Percentiles rank a stretch among this genome's conserved stretches.
These are phyloP conservation scores for Rhodocollybia butyracea DNA, from an alignment of 768 basidiomycete species.

Conservation along the genomic window DNA sequence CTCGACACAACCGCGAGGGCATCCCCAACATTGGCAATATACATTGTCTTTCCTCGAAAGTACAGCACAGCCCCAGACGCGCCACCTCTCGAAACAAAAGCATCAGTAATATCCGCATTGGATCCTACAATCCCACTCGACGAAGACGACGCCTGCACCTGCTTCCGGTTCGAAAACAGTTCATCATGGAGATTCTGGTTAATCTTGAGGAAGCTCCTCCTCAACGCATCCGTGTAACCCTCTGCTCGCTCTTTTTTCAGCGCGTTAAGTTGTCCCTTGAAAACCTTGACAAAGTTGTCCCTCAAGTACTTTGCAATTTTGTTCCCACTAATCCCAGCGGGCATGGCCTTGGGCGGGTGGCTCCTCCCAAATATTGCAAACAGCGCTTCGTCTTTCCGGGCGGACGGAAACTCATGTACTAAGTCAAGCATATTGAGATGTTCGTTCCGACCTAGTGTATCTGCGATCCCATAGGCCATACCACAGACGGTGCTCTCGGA, in stretches of 20 bases:
- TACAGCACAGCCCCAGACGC: conserved; percentile 88
- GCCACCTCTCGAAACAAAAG: conserved; percentile 60
- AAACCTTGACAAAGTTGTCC: conserved; percentile 69
- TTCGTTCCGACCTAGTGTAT: conserved; percentile 79
- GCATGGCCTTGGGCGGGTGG: conserved; percentile 38
- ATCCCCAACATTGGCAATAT: conserved; percentile 88
- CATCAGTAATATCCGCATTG: conserved; percentile 33
- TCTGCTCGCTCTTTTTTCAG: conserved; percentile 48
- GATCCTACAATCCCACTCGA: conserved; percentile 27
- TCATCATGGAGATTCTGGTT: conserved; percentile 79
- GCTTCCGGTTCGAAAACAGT: conserved; percentile 63
- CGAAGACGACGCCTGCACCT: conserved; percentile 52
- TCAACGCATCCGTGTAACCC: conserved; percentile 69
- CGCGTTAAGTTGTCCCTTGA: conserved; percentile 54
- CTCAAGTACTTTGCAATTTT: conserved; percentile 79
- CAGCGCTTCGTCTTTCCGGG: conserved; percentile 71
- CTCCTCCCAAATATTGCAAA: conserved; percentile 95
- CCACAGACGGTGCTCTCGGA: conserved; percentile 84
- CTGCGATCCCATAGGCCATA: conserved; percentile 96
- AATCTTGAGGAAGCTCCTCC: conserved; percentile 83
- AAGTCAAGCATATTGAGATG: conserved; percentile 89
- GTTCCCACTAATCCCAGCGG: conserved; percentile 53
- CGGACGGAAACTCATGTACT: conserved; percentile 74
- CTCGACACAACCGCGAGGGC: conserved; percentile 83
- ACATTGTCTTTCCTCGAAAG: conserved; percentile 72